Evolutionary conservation across 495 filamentous ascomycete species (phyloP).

Genomic region (Neurospora sp.): DNA sequence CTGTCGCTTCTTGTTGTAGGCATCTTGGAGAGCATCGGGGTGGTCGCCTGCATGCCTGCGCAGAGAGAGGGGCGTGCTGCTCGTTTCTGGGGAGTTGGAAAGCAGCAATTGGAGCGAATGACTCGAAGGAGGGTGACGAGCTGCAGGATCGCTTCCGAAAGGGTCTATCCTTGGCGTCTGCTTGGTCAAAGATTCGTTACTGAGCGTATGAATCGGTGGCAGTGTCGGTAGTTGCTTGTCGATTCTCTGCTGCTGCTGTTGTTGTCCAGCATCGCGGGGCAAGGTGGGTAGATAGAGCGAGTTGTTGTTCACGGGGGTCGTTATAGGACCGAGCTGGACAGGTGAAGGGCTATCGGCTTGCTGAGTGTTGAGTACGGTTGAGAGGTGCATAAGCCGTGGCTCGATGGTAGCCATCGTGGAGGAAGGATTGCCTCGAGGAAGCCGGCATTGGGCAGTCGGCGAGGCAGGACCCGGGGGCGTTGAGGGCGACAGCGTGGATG

Average conservation of each 20-base stretch:
- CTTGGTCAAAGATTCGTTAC: constrained; percentile 15
- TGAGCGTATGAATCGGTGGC: constrained; percentile 23
- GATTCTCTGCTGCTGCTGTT: constrained; percentile 16
- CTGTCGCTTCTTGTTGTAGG: constrained; percentile 37
- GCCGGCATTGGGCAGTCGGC: constrained; percentile 21
- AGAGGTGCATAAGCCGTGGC: constrained; percentile 46
- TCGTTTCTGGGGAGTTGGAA: constrained; percentile 16
- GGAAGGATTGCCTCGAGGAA: constrained; percentile 13
- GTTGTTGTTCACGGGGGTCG: constrained; percentile 15
- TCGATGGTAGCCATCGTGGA: constrained; percentile 48
- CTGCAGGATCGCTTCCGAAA: constrained; percentile 3
- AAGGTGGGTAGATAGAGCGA: constrained; percentile 34
- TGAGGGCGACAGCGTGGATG: not conserved
- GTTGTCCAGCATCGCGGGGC: constrained; percentile 27
- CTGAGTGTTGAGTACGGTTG: constrained; percentile 33
- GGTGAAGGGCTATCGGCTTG: constrained; percentile 35
- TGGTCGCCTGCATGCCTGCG: constrained; percentile 37
- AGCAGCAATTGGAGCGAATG: constrained; percentile 19
- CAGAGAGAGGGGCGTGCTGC: constrained; percentile 31
- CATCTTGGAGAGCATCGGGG: constrained; percentile 22
- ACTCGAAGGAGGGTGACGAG: constrained; percentile 8
- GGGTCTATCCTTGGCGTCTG: constrained; percentile 6
- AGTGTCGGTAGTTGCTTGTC: constrained; percentile 26
- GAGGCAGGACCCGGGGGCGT: not conserved
- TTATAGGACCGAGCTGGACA: constrained; percentile 28